Base-by-base conservation (phyloP, 2,329 filamentous ascomycete species). In the Aspergillus pseudoglaucus region DNA sequence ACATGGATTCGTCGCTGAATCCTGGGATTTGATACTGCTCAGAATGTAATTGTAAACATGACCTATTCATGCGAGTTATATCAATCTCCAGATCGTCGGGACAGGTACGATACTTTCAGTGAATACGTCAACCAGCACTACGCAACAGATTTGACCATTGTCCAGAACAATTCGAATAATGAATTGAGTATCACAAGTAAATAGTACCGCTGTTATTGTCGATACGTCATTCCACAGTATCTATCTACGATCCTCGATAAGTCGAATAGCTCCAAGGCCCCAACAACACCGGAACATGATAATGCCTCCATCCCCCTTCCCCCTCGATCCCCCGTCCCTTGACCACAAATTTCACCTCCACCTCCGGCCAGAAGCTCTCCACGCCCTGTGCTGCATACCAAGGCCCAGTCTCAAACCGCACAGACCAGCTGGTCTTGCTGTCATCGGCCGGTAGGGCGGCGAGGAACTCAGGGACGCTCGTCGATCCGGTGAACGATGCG, bases 221-320 rank as follows among this genome's bases (percentile, higher is more conserved):
- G 4, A 38, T 38, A 38, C 35, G n/a, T 22, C 39, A 40, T 40
- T 22, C 42, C 18, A 17, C n/a, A 23, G 37, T 43, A n/a, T 30
- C 20, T 65, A 30, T 30, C 25, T 57, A 76, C 42, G 73, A 76
- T 9, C 74, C 74, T 45, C 74, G 68, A 57, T 76, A 76, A 23
- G 74, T 75, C 42, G 73, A 74, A 56, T 75, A 76, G 47, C 70
- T 75, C 72, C 72, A 76, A 20, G 74, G 74, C 27, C 74, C 73
- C 50, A 76, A 55, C 46, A 76, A 53, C 42, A 76, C 68, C n/a
- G 74, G 74, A 15, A 76, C 73, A 68, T 76, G 74, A 57, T 75
- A 76, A 60, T 76, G 73, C 42, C 70, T 61, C 67, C 71, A 73
- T 23, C 67, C 71, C 46, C 69, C 69, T 49, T 68, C 61, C 0